These are phyloP conservation scores for Ormosia emarginata DNA, from an alignment of 306 rosid genomes.

Conservation along the genomic window DNA sequence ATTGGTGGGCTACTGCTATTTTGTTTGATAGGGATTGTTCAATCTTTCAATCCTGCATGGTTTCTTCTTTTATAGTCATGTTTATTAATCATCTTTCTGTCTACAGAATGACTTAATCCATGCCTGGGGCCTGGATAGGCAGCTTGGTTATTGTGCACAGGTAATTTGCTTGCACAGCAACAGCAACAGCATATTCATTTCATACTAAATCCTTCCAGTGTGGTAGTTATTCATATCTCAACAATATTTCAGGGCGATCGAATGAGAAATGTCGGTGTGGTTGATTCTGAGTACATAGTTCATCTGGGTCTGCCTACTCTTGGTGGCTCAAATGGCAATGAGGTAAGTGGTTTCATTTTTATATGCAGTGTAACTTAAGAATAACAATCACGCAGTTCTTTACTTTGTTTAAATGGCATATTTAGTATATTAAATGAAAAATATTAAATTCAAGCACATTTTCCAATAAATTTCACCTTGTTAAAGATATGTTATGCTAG, in stretches of 20 bases:
- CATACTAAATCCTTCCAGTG: background rate
- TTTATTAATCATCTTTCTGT: slow-evolving; percentile 21
- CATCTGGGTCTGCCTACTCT: slow-evolving; percentile 91
- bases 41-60: background rate
- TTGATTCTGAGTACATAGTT: slow-evolving; percentile 76
- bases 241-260: slow-evolving; percentile 72
- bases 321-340: slow-evolving; percentile 55
- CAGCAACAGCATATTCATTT: slow-evolving; percentile 1
- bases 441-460: background rate
- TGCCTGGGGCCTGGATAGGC: slow-evolving; percentile 91
- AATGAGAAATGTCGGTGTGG: slow-evolving; percentile 69
- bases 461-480: background rate
- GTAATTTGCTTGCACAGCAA: slow-evolving; percentile 36
- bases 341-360: slow-evolving; percentile 43
- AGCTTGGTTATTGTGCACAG: slow-evolving; percentile 93
- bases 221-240: slow-evolving; percentile 15
- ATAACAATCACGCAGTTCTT: background rate
- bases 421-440: background rate
- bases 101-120: slow-evolving; percentile 93
- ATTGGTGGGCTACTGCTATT: background rate
- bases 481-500: background rate
- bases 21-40: background rate
- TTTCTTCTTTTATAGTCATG: slow-evolving; percentile 10
- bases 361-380: background rate
- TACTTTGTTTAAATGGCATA: background rate